These are phyloP conservation scores for Astragalus membranaceus DNA, from an alignment of 306 rosid genomes.

Conservation along the genomic window DNA sequence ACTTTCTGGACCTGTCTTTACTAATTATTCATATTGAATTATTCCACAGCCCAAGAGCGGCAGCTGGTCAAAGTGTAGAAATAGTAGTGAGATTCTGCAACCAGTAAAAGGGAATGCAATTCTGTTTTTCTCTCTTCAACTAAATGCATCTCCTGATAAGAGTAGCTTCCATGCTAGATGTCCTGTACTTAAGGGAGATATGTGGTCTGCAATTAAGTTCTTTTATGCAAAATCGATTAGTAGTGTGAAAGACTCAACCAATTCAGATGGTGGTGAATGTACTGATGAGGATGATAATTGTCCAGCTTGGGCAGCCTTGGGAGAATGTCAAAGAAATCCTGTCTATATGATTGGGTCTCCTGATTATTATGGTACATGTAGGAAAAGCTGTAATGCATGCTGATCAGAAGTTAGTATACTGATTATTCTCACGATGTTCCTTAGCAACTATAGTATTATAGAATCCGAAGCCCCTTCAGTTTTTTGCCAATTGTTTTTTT, in stretches of 20 bases:
- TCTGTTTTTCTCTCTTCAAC: constrained; percentile 60
- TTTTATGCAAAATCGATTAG: constrained; percentile 39
- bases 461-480: no score
- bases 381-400: constrained; percentile 78
- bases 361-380: constrained; percentile 88
- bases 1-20: not conserved
- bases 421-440: no score
- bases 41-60: constrained; percentile 39
- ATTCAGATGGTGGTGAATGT: constrained; percentile 43
- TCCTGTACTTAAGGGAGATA: constrained; percentile 60
- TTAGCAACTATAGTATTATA: no score
- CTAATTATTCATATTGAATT: not conserved
- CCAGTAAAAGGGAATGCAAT: constrained; percentile 75
- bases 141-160: constrained; percentile 46
- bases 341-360: constrained; percentile 86
- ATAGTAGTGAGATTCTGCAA: constrained; percentile 32
- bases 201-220: constrained; percentile 69
- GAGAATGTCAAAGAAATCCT: constrained; percentile 75
- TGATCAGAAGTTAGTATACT: constrained; percentile 16
- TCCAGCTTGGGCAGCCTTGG: constrained; percentile 60
- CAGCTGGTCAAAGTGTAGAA: constrained; percentile 44
- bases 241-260: constrained; percentile 16
- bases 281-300: constrained; percentile 58
- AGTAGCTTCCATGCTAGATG: constrained; percentile 63
- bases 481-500: no score